Evolutionary conservation across 2,329 filamentous ascomycete genomes (phyloP).

Genomic region (Aureobasidium zeae): DNA sequence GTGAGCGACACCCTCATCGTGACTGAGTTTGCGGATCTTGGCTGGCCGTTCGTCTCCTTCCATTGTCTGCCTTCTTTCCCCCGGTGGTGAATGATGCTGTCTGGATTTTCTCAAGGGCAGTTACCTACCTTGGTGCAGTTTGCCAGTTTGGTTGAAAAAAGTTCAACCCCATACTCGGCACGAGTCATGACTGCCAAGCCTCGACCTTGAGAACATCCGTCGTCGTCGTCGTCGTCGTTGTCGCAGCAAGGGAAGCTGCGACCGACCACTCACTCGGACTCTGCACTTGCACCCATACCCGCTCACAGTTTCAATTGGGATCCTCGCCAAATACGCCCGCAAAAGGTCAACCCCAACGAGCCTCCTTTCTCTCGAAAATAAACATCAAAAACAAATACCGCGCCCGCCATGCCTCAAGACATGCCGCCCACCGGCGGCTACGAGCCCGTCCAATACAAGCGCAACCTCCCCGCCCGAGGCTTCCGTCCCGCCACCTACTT

Average conservation of each 20-base stretch:
- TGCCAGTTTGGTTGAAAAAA: neutral
- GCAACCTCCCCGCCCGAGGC: slow-evolving; percentile 84
- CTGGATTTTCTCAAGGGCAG: neutral
- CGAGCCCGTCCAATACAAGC: slow-evolving; percentile 93
- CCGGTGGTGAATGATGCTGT: neutral
- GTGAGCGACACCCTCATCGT: slow-evolving; percentile 21
- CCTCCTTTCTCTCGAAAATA: neutral
- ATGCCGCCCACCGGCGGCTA: slow-evolving; percentile 95
- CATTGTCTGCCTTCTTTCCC: too few relatives aligned
- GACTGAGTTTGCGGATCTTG: slow-evolving; percentile 46
- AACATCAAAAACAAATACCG: slow-evolving; percentile 16
- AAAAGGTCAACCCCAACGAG: too few relatives aligned
- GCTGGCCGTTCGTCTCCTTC: slow-evolving; percentile 46
- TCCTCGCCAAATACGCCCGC: too few relatives aligned
- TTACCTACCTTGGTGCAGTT: too few relatives aligned
- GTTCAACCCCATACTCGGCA: neutral
- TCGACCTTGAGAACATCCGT: neutral
- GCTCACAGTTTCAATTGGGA: neutral
- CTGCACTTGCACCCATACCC: neutral
- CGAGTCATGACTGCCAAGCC: slow-evolving; percentile 5
- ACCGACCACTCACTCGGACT: neutral
- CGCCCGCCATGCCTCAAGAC: slow-evolving; percentile 80
- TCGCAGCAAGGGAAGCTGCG: slow-evolving; percentile 1
- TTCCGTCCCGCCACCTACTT: slow-evolving; percentile 78
- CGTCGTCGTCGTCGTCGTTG: too few relatives aligned